phyloP scores from a whole-genome alignment of 192 early-diverging fungal species.

The Lobosporangium transversale region DNA sequence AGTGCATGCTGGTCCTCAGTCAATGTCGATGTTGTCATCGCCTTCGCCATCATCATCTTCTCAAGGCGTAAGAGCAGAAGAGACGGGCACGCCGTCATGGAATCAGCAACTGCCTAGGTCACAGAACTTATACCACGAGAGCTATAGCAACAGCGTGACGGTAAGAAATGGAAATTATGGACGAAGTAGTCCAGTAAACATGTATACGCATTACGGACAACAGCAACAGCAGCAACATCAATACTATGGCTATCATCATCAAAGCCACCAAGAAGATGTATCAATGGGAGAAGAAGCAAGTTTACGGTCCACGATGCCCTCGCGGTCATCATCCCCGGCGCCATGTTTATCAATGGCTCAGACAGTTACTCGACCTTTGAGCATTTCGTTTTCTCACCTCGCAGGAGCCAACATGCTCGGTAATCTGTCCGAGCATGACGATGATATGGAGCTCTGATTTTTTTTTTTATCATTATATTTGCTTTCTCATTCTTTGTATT shows the following conservation, averaged over 20 bases:
- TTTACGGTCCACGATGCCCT: conserved; percentile 13
- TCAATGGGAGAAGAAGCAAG: conserved; percentile 36
- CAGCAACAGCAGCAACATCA: conserved; percentile 4
- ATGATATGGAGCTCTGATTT: conserved; percentile 50
- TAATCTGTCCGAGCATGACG: conserved; percentile 38
- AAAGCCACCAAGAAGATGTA: conserved; percentile 26
- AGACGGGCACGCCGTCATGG: conserved; percentile 4
- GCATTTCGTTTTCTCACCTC: conserved; percentile 42
- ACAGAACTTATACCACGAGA: conserved; percentile 23
- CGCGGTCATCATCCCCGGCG: conserved; percentile 33
- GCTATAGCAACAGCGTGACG: neutral
- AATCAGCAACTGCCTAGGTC: conserved; percentile 27
- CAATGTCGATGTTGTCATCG: too few relatives aligned
- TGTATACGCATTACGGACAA: conserved; percentile 16
- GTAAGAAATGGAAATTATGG: conserved; percentile 8
- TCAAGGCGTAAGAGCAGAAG: conserved; percentile 2
- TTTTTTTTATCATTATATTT: too few relatives aligned
- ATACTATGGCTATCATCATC: conserved; percentile 1
- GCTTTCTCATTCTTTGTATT: too few relatives aligned
- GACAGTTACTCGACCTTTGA: conserved; percentile 29
- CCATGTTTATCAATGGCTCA: conserved; percentile 45
- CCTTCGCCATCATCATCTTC: neutral
- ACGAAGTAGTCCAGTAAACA: conserved; percentile 10
- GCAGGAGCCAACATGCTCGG: conserved; percentile 28
- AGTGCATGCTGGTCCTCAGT: too few relatives aligned